Base-by-base conservation (phyloP, 2,329 filamentous ascomycete species). In the Nothophoma quercina region DNA sequence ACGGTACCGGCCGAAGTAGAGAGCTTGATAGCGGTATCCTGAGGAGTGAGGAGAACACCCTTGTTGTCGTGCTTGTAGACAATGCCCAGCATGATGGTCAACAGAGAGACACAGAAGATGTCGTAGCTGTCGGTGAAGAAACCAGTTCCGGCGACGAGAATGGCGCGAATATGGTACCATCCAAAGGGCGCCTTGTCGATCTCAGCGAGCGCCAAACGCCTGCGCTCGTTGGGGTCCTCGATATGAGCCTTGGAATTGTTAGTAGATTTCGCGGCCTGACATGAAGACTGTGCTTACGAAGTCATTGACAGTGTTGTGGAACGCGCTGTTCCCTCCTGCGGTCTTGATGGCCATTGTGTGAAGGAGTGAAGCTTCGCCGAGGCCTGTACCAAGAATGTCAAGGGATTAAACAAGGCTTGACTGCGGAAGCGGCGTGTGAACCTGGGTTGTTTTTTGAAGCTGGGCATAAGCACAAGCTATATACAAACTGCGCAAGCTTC, bases 81-180 rank as follows among this genome's bases (percentile, higher is more conserved):
- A 41, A 93, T 85, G 35, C 89, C 90, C 86, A 93, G 73, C 88
- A 93, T 91, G 58, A 84, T 82, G 32, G 66, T 68, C 50, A 70
- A 54, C 26, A 68, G 54, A 18, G 63, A 68, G 5, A 89, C 63
- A 35, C 65, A 68, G 75, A 93, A 93, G 44, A 74, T 69, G 43
- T 73, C 70, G 75, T 93, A 93, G 28, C 88, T 89, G 71, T 95
- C 91, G 12, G 90, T 93, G 78, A 95, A 95, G 85, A 96, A 96
- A 67, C 63, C 91, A 51, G 93, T 88, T 67, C 91, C 90, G 26
- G 90, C 90, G 21, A 95, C 90, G 21, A 90, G 76, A 55, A 90
- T 84, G 58, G 90, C 90, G 38, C 90, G 84, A 47, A 93, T 85
- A 70, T 95, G 90, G 73, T 92, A 91, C 90, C 72, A 93, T 67